Percentiles rank a stretch among this genome's conserved stretches.
Evolutionary conservation across 2,329 filamentous ascomycete species (phyloP).

Genomic region (Penicillium glabrum): DNA sequence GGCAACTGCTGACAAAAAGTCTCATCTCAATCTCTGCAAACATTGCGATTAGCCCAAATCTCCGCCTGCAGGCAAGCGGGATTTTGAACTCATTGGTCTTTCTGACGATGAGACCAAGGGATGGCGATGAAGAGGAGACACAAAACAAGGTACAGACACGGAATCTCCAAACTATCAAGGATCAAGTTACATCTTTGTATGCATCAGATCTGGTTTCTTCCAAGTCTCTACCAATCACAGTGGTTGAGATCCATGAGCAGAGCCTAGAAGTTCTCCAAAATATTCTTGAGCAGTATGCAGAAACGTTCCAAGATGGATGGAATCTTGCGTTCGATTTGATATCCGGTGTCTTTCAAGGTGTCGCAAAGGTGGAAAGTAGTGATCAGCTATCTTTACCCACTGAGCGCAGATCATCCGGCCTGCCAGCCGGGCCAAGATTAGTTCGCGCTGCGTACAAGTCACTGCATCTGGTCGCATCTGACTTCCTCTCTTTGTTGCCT

Average conservation of each 20-base stretch:
- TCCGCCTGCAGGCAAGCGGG: slow-evolving; percentile 57
- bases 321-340: slow-evolving; percentile 82
- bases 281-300: slow-evolving; percentile 84
- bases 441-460: slow-evolving; percentile 87
- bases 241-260: slow-evolving; percentile 77
- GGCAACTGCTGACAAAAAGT: slow-evolving; percentile 64
- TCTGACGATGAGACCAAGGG: slow-evolving; percentile 43
- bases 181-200: slow-evolving; percentile 61
- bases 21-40: slow-evolving; percentile 50
- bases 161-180: slow-evolving; percentile 65
- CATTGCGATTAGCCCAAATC: slow-evolving; percentile 36
- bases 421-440: slow-evolving; percentile 64
- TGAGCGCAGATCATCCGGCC: slow-evolving; percentile 21
- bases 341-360: slow-evolving; percentile 69
- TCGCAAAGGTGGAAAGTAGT: slow-evolving; percentile 34
- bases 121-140: slow-evolving; percentile 42
- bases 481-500: slow-evolving; percentile 76
- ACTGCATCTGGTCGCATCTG: slow-evolving; percentile 88
- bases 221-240: slow-evolving; percentile 61
- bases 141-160: slow-evolving; percentile 68
- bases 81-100: slow-evolving; percentile 53
- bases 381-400: slow-evolving; percentile 9
- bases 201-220: slow-evolving; percentile 53
- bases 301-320: slow-evolving; percentile 82
- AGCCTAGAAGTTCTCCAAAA: slow-evolving; percentile 77